phyloP scores from a whole-genome alignment of 2,329 filamentous ascomycete genomes.

The Alternaria angustiovoidea region DNA sequence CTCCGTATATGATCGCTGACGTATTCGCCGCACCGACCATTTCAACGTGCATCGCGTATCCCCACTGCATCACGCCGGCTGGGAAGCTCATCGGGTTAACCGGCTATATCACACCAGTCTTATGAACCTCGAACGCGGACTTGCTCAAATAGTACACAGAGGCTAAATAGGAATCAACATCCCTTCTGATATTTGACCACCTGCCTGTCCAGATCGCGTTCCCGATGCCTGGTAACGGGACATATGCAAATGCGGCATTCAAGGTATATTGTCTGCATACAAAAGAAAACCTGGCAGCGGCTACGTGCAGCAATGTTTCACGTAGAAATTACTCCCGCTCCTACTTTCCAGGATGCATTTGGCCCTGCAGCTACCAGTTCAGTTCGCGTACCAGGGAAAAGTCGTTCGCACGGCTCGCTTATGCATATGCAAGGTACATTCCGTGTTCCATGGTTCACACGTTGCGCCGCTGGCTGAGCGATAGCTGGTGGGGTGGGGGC shows the following conservation, averaged over 20 bases:
- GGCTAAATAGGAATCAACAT: neutral
- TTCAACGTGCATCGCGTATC: constrained; percentile 2
- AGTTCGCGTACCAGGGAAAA: neutral
- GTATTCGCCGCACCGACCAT: neutral
- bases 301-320: constrained; percentile 4
- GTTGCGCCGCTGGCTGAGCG: constrained; percentile 1
- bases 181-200: neutral
- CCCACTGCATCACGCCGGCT: neutral
- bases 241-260: neutral
- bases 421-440: constrained; percentile 23
- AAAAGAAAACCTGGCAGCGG: neutral
- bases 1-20: constrained; percentile 1
- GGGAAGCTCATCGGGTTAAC: neutral
- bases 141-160: neutral
- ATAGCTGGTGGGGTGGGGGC: constrained; percentile 1
- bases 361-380: neutral
- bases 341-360: neutral
- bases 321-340: neutral
- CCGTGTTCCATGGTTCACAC: constrained; percentile 1
- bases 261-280: neutral
- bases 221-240: constrained; percentile 9
- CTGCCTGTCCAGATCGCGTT: neutral
- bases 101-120: neutral
- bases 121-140: neutral
- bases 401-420: constrained; percentile 9